A percentile compares a stretch with the other conserved stretches of the same genome.
phyloP scores from a whole-genome alignment of 257 asterid genomes.

The Solanum paucissectum region DNA sequence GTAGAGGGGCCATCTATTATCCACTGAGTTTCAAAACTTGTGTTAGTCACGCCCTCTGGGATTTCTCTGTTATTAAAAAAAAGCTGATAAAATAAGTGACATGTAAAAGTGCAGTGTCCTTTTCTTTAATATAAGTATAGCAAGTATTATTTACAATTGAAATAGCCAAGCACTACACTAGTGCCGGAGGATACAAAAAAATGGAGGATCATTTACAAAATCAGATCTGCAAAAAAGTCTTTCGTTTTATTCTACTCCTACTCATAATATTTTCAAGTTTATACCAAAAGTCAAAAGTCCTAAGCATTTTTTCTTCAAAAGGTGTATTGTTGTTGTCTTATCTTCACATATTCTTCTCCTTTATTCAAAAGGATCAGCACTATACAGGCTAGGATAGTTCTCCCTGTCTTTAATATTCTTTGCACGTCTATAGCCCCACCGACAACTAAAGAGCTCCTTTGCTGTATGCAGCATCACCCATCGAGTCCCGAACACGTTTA shows the following conservation, averaged over 20 bases:
- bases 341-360: neutral
- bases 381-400: neutral
- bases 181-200: neutral
- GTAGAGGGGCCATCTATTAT: neutral
- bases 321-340: neutral
- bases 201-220: neutral
- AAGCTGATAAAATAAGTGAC: neutral
- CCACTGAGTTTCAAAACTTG: neutral
- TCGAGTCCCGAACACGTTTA: neutral
- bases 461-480: neutral
- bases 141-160: neutral
- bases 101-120: neutral
- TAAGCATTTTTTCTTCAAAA: neutral
- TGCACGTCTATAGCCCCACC: neutral
- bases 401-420: neutral
- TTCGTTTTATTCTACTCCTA: neutral
- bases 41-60: neutral
- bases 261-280: neutral
- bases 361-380: neutral
- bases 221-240: neutral
- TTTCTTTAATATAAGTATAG: neutral
- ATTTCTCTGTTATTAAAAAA: neutral
- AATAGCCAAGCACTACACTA: neutral
- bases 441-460: neutral
- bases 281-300: neutral